Conservation (phyloP, 306 rosid species). For the Citrullus colocynthis region DNA sequence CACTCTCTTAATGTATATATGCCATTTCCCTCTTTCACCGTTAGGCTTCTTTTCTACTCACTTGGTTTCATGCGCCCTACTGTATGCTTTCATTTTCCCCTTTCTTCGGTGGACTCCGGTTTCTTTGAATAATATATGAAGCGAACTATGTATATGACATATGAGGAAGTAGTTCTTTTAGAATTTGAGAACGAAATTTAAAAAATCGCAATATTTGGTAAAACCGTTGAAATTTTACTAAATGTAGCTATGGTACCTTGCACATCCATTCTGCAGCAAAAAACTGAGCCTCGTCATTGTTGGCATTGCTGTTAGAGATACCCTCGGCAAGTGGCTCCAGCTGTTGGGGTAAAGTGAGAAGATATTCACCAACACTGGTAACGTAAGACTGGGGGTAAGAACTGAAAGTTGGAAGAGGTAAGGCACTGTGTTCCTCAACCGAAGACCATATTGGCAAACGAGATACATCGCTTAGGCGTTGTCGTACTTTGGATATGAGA, state of each 20-base stretch:
- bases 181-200: background rate
- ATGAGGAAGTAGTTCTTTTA: background rate
- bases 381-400: slow-evolving; percentile 88
- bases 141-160: background rate
- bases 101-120: background rate
- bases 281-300: slow-evolving; percentile 88
- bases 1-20: background rate
- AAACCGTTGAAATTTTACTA: background rate
- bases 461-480: slow-evolving; percentile 81
- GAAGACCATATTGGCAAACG: slow-evolving; percentile 82
- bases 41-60: background rate
- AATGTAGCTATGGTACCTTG: slow-evolving; percentile 41
- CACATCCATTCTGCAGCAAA: slow-evolving; percentile 99
- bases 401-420: slow-evolving; percentile 84
- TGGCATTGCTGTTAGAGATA: slow-evolving; percentile 57
- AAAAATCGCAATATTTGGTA: background rate
- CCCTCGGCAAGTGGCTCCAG: slow-evolving; percentile 99
- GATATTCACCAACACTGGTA: slow-evolving; percentile 86
- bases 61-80: background rate
- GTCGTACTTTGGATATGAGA: slow-evolving; percentile 95
- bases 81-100: background rate
- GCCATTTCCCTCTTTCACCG: background rate
- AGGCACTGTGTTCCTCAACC: slow-evolving; percentile 76
- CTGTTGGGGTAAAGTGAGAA: slow-evolving; percentile 93
- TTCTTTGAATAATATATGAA: background rate